Base-by-base conservation (phyloP, 768 basidiomycete species). In the Calocybe indica region DNA sequence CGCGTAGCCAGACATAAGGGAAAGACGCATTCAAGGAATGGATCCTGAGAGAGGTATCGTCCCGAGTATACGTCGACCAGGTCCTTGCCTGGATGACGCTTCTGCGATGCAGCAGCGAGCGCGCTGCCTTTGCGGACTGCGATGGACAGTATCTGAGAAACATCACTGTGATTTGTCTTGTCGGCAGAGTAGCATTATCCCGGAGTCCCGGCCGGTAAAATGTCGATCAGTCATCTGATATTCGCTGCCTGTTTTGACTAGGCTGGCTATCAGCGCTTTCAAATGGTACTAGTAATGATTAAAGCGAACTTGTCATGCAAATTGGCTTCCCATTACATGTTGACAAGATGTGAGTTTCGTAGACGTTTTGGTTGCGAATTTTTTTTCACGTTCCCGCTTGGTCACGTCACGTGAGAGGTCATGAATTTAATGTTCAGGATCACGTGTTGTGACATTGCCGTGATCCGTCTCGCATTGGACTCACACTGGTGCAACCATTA, bases 1-100 rank as follows among this genome's bases (percentile, higher is more conserved):
- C 93, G 15, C 92, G 82, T 7, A 98, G 76, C 83, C 90, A 93
- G 46, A 80, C 64, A 57, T 78, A 83, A 0, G 87, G 76, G 54
- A 89, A 81, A 7, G 65, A 59, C 28, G 71, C 55, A 13, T 68
- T 66, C 8, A 82, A 61, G 0, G 69, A 58, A 48, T 72, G 64
- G 39, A 78, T 55, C 0, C 64, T 66, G 29, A 73, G 49, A 2
- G 59, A 58, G 5, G 58, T 56, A 34, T 65, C 56, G 29, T 55
- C 47, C 7, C 55, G 45, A 1, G 61, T 54, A 13, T 61, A 42
- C 9, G 56, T 53, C 7, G 61, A 61, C 61, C 60, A 64, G n/a
- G 37, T 30, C 28, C 42, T 43, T 43, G 31, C 31, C 8, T 10
- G 28, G 1, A 13, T 30, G 14, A 6, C 12, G 11, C 11, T 6